These are phyloP conservation scores for Oidiodendron maius DNA, from an alignment of 495 filamentous ascomycete genomes.

Conservation along the genomic window DNA sequence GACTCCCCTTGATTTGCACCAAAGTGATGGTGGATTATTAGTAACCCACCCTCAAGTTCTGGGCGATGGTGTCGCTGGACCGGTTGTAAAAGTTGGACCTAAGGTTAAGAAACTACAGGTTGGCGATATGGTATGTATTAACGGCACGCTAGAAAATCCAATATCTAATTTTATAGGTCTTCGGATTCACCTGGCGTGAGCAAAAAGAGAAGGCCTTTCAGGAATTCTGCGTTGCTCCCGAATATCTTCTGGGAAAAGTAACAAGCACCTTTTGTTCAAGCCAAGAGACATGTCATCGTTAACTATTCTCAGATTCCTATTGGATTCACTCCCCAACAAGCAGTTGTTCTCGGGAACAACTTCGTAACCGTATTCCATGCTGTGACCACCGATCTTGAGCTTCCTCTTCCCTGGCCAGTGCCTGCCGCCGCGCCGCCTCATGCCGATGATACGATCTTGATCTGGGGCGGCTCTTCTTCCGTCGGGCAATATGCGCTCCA, in stretches of 20 bases:
- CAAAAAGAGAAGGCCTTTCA: conserved; percentile 38
- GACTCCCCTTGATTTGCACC: conserved; percentile 48
- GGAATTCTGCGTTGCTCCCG: conserved; percentile 31
- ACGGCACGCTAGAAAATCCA: neutral
- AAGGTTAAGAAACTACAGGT: conserved; percentile 30
- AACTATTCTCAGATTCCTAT: conserved; percentile 30
- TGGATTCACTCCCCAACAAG: conserved; percentile 32
- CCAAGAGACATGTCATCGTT: no score
- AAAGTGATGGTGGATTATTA: conserved; percentile 43
- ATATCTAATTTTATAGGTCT: conserved; percentile 30
- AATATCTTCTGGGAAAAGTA: conserved; percentile 26
- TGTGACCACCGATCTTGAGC: conserved; percentile 33
- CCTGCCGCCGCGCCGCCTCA: conserved; percentile 27
- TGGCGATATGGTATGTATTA: conserved; percentile 30
- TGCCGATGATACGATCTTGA: conserved; percentile 31
- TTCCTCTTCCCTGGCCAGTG: conserved; percentile 43
- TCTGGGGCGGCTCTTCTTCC: conserved; percentile 49
- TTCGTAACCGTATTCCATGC: conserved; percentile 46
- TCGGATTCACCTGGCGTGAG: conserved; percentile 38
- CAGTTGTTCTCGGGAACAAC: conserved; percentile 44
- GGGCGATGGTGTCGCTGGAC: conserved; percentile 36
- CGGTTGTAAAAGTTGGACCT: conserved; percentile 36
- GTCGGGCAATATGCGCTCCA: conserved; percentile 45
- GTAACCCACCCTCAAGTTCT: conserved; percentile 29
- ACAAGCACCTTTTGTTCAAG: neutral